Evolutionary conservation across 495 filamentous ascomycete genomes (phyloP), one percentile per base, ranked within the genome.

Genomic region (Massariosphaeria phaeospora): DNA sequence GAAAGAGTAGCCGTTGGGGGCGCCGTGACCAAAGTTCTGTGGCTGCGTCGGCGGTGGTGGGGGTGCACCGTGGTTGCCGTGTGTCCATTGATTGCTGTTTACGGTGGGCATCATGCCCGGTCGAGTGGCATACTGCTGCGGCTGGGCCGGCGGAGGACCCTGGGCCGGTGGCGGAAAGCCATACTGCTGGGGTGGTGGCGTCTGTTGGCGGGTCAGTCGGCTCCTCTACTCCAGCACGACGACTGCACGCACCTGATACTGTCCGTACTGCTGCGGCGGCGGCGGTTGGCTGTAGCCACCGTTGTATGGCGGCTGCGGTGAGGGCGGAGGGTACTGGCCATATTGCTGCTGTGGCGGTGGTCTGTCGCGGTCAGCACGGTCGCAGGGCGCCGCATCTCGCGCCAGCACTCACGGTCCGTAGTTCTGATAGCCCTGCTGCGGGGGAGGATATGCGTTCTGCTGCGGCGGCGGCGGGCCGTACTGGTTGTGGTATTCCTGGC

Each of bases 1-100:
- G 70, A 91, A 96, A 44, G 74, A 82, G 67, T 95, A 91, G 47
- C 78, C 77, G 53, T 81, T 76, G 24, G 89, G 85, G 25, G 90
- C 89, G 48, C 89, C 90, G 30, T 78, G 72, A 29, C 87, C 85
- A 65, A 96, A 97, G 55, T 74, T 72, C 64, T 85, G 82, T 4
- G 75, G 74, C 23, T 73, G 68, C 18, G 74, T 61, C 1, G 84
- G 84, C 13, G 83, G 83, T 18, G 79, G 78, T 3, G 76, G 75
- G 27, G 84, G 82, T 18, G 74, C 79, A 55, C 27, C 61, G 63
- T 55, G 66, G 65, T 61, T 55, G 25, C 60, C 60, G 11, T 57
- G 51, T 31, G 51, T 57, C 52, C 57, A 61, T 39, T 56, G 57
- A 41, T 63, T 63, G 55, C 45, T 59, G 57, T 38, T 61, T 8